These are phyloP conservation scores for Leccinum barrowsii DNA, from an alignment of 768 basidiomycete species.

Conservation along the genomic window DNA sequence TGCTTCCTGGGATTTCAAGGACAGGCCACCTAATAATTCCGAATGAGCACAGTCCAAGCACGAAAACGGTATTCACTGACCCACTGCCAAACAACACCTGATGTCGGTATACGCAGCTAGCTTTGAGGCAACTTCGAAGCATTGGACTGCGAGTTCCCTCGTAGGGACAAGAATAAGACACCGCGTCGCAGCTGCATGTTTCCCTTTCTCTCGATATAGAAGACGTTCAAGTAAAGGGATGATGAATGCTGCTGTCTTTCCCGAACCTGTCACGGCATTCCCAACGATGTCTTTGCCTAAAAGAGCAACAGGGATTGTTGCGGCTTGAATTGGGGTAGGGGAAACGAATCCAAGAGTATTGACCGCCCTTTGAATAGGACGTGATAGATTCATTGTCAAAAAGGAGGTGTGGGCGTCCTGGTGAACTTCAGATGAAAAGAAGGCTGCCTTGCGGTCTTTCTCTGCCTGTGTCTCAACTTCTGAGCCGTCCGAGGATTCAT, in stretches of 20 bases:
- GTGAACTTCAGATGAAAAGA: constrained; percentile 66
- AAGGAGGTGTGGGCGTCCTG: constrained; percentile 71
- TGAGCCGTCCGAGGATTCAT: constrained; percentile 54
- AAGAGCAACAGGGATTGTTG: constrained; percentile 90
- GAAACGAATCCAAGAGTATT: constrained; percentile 75
- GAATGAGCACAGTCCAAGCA: constrained; percentile 1
- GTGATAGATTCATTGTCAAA: constrained; percentile 90
- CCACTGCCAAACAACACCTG: constrained; percentile 87
- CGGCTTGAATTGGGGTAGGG: constrained; percentile 95
- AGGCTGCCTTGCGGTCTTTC: constrained; percentile 76
- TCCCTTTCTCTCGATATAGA: constrained; percentile 86
- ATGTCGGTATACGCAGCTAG: constrained; percentile 87
- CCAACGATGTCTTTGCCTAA: constrained; percentile 96
- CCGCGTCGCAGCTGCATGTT: constrained; percentile 79
- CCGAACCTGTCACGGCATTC: constrained; percentile 93
- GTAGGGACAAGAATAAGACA: constrained; percentile 94
- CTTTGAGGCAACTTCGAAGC: constrained; percentile 86
- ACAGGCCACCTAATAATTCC: constrained; percentile 70
- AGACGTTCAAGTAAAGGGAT: constrained; percentile 93
- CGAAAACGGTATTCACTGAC: constrained; percentile 39
- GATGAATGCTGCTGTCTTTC: constrained; percentile 97
- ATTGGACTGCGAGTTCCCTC: constrained; percentile 93
- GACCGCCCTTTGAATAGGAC: constrained; percentile 88
- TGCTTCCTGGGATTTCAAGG: constrained; percentile 87
- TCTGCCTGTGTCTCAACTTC: constrained; percentile 58